phyloP scores from a whole-genome alignment of 2,329 filamentous ascomycete genomes.

The Fusarium praegraminearum region DNA sequence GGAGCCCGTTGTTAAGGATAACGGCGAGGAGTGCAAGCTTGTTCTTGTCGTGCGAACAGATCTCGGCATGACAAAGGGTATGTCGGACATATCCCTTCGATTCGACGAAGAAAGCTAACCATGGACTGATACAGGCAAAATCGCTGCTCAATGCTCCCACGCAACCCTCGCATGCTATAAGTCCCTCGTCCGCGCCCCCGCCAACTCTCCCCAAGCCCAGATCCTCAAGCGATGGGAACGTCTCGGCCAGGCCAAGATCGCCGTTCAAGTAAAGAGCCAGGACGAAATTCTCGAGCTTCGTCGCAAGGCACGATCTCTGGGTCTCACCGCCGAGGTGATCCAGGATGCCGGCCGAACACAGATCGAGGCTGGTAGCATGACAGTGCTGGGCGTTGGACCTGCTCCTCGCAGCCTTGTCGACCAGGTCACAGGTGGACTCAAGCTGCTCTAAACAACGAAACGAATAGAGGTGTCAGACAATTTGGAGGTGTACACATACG shows the following conservation, averaged over 20 bases:
- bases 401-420: conserved; percentile 90
- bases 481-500: conserved; percentile 8
- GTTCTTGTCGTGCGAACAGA: conserved; percentile 94
- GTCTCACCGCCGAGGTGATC: conserved; percentile 89
- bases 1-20: conserved; percentile 51
- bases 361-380: conserved; percentile 92
- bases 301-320: conserved; percentile 83
- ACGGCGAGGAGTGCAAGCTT: conserved; percentile 89
- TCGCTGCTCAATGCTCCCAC: conserved; percentile 93
- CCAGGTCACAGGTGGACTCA: conserved; percentile 84
- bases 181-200: conserved; percentile 71
- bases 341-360: conserved; percentile 97
- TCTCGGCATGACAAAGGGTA: conserved; percentile 97
- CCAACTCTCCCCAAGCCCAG: conserved; percentile 65
- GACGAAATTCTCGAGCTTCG: conserved; percentile 81
- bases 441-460: conserved; percentile 72
- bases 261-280: conserved; percentile 87
- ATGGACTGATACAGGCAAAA: conserved; percentile 77
- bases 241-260: conserved; percentile 91
- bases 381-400: conserved; percentile 85
- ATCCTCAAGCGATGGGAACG: conserved; percentile 88
- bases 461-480: neutral
- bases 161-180: conserved; percentile 99
- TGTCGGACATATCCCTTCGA: conserved; percentile 33
- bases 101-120: neutral